These are phyloP conservation scores for Trichophyton rubrum DNA, from an alignment of 2,329 filamentous ascomycete species.

Conservation along the genomic window DNA sequence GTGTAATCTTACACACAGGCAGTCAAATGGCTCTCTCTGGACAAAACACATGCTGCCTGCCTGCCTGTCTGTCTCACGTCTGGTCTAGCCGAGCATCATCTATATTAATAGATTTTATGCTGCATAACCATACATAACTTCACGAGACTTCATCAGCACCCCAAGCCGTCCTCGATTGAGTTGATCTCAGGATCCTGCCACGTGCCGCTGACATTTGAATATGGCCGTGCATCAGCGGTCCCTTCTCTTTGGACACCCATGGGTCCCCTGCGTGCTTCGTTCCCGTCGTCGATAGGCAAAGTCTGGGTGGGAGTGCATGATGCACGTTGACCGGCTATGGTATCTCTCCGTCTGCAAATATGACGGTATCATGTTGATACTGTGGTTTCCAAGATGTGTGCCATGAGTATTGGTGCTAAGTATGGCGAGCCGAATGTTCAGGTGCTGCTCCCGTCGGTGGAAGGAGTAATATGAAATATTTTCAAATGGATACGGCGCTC, in stretches of 20 bases:
- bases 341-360: neutral
- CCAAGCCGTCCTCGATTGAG: neutral
- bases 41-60: too few relatives aligned
- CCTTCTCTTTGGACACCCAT: neutral
- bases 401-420: neutral
- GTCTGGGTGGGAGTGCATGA: neutral
- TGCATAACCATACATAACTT: too few relatives aligned
- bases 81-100: neutral
- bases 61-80: too few relatives aligned
- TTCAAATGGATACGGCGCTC: neutral
- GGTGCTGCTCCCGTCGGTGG: neutral
- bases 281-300: neutral
- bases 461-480: neutral
- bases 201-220: neutral
- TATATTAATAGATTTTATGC: neutral
- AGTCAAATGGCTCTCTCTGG: too few relatives aligned
- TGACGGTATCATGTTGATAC: neutral
- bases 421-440: neutral
- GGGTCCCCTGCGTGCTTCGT: neutral
- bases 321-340: too few relatives aligned
- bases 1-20: too few relatives aligned
- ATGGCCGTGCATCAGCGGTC: neutral
- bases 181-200: neutral
- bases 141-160: too few relatives aligned
- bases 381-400: neutral